Conservation (phyloP, 345 rosid genomes). For the Linum trigynum region DNA sequence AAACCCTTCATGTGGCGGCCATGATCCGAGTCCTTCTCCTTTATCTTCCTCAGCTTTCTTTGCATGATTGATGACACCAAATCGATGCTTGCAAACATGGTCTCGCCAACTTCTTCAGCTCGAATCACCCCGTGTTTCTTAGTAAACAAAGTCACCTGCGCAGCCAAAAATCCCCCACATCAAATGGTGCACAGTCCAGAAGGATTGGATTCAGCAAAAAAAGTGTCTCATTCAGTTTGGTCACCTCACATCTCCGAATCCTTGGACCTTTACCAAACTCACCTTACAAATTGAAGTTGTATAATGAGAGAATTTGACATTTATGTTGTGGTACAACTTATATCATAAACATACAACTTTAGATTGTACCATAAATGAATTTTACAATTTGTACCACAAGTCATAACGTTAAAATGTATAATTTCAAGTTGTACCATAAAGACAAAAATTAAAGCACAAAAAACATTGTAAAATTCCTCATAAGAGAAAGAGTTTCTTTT, state of each 20-base stretch:
- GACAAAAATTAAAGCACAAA: too few species aligned
- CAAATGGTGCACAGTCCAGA: background rate
- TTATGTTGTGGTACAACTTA: too few species aligned
- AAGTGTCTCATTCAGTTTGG: background rate
- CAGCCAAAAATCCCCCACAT: background rate
- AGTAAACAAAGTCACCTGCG: constrained; percentile 73
- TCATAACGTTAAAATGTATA: too few species aligned
- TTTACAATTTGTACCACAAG: too few species aligned
- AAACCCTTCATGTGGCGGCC: constrained; percentile 90
- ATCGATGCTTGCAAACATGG: constrained; percentile 67
- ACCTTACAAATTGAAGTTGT: too few species aligned
- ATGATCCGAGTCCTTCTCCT: constrained; percentile 89
- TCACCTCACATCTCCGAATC: constrained; percentile 84
- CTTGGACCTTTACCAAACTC: constrained; percentile 87
- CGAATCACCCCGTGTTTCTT: constrained; percentile 92
- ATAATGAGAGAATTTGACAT: too few species aligned
- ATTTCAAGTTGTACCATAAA: too few species aligned
- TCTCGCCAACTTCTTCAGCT: constrained; percentile 86
- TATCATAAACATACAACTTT: too few species aligned
- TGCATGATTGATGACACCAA: constrained; percentile 67
- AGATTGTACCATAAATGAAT: too few species aligned
- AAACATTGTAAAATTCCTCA: too few species aligned
- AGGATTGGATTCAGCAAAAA: background rate
- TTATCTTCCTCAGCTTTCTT: constrained; percentile 87
- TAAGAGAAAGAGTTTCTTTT: too few species aligned